Percentiles rank a stretch among this genome's conserved stretches.
Conservation (phyloP, 164 flowering plant species). For the Hamamelis virginiana region DNA sequence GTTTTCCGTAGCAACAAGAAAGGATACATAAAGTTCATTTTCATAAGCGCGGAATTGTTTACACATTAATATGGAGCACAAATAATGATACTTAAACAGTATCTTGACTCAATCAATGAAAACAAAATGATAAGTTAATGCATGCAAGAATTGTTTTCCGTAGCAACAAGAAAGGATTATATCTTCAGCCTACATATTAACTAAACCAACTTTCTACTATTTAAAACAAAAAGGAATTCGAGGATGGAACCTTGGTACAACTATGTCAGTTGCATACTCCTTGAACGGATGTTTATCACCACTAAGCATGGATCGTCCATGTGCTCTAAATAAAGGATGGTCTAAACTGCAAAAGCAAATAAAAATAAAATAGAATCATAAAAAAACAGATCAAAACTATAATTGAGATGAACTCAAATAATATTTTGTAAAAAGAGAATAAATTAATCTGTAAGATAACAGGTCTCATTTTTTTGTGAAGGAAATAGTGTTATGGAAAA, state of each 20-base stretch:
- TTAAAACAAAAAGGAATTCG: neutral
- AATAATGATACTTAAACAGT: too few relatives aligned
- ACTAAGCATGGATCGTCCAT: constrained; percentile 80
- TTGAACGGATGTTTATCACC: constrained; percentile 68
- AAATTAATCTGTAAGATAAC: neutral
- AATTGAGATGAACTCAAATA: neutral
- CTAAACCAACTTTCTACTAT: too few relatives aligned
- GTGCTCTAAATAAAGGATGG: constrained; percentile 78
- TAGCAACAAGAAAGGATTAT: neutral
- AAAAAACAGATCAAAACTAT: neutral
- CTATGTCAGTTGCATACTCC: constrained; percentile 54
- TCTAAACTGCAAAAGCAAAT: constrained; percentile 67
- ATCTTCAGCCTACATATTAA: neutral
- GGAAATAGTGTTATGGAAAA: neutral
- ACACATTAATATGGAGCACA: neutral
- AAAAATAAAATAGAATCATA: neutral
- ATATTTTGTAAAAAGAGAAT: neutral
- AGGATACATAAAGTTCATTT: neutral
- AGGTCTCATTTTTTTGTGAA: neutral
- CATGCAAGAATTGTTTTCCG: too few relatives aligned
- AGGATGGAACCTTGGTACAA: constrained; percentile 63
- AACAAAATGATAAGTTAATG: too few relatives aligned
- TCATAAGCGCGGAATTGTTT: too few relatives aligned
- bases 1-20: too few relatives aligned
- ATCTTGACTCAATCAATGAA: too few relatives aligned